Evolutionary conservation across 306 rosid genomes (phyloP).

Genomic region (Fagus crenata): DNA sequence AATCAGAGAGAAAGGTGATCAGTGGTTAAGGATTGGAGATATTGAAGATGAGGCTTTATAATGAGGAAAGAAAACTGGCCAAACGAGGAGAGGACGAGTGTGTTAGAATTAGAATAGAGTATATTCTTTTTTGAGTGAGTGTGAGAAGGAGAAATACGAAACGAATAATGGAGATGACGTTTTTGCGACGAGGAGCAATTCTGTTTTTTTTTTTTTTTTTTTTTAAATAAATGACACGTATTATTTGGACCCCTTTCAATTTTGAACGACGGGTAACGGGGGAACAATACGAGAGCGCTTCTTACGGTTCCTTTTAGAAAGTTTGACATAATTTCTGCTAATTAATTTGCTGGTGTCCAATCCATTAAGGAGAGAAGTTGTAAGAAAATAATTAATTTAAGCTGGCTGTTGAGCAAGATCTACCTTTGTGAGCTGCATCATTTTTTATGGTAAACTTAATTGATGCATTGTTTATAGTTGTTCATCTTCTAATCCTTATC

Average conservation of each 20-base stretch:
- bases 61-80: not conserved
- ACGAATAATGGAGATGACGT: not conserved
- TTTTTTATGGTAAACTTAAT: no score
- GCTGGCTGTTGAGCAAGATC: no score
- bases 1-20: not conserved
- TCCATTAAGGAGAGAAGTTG: no score
- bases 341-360: no score
- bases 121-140: constrained; percentile 5
- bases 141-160: not conserved
- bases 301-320: no score
- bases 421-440: no score
- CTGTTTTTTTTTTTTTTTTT: not conserved
- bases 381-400: no score
- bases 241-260: not conserved
- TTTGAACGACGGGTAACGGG: not conserved
- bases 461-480: no score
- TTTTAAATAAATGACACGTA: not conserved
- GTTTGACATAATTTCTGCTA: no score
- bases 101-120: not conserved
- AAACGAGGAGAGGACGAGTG: constrained; percentile 26
- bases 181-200: not conserved
- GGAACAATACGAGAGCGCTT: no score
- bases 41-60: constrained; percentile 12
- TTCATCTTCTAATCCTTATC: no score
- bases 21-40: not conserved